Conservation (phyloP, 2,329 filamentous ascomycete genomes). For the Fusarium gaditjirri region DNA sequence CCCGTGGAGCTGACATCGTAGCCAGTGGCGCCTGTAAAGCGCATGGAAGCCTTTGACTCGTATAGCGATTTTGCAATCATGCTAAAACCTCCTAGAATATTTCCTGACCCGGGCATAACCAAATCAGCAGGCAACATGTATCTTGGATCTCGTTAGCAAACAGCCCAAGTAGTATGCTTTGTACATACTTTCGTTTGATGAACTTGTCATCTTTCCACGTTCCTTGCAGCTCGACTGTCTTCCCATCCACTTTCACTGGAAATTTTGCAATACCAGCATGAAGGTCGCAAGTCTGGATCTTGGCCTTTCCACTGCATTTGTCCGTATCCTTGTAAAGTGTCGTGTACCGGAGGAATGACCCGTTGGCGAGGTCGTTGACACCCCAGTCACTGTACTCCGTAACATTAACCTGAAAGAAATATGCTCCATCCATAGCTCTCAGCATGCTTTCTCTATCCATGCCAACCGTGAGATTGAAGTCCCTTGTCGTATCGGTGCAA, state of each 20-base stretch:
- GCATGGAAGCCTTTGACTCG: slow-evolving; percentile 16
- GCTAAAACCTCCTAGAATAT: slow-evolving; percentile 32
- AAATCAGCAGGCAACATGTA: slow-evolving; percentile 26
- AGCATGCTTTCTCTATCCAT: neutral
- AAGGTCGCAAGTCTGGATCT: slow-evolving; percentile 34
- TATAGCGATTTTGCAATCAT: slow-evolving; percentile 23
- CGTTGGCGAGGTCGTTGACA: neutral
- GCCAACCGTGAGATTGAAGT: slow-evolving; percentile 20
- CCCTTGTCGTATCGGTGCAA: slow-evolving; percentile 15
- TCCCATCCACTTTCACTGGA: neutral
- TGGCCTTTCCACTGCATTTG: slow-evolving; percentile 16
- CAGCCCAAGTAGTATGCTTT: fast-evolving
- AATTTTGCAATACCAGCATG: slow-evolving; percentile 33
- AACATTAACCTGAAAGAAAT: slow-evolving; percentile 34
- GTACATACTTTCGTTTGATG: slow-evolving; percentile 27
- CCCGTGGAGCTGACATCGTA: slow-evolving; percentile 17
- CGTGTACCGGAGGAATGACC: slow-evolving; percentile 27
- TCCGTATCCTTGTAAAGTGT: slow-evolving; percentile 30
- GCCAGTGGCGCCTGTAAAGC: slow-evolving; percentile 30
- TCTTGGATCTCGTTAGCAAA: neutral
- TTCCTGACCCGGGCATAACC: slow-evolving; percentile 10
- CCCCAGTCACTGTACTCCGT: slow-evolving; percentile 17
- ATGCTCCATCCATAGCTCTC: slow-evolving; percentile 13
- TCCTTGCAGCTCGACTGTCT: slow-evolving; percentile 16
- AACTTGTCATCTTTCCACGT: slow-evolving; percentile 36